A percentile compares a stretch with the other conserved stretches of the same genome.
phyloP scores from a whole-genome alignment of 257 asterid species.

The Echium plantagineum region DNA sequence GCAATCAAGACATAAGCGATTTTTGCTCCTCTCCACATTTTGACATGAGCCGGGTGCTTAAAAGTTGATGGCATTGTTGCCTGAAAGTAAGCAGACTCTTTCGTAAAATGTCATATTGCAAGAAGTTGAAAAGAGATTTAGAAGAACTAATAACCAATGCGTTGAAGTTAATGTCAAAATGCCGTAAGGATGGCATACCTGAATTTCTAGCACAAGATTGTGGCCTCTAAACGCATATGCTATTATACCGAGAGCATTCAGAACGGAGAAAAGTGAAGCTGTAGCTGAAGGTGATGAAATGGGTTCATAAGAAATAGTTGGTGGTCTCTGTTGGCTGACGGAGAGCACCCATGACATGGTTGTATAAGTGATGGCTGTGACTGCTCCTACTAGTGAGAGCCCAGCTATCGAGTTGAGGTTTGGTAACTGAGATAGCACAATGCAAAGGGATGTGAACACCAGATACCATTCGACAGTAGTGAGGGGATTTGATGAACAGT shows the following conservation, averaged over 20 bases:
- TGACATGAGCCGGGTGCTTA: slow-evolving; percentile 92
- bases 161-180: background rate
- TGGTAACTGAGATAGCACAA: slow-evolving; percentile 88
- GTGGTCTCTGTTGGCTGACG: slow-evolving; percentile 79
- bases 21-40: slow-evolving; percentile 98
- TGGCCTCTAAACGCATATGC: slow-evolving; percentile 97
- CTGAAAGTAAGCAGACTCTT: slow-evolving; percentile 24
- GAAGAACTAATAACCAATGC: background rate
- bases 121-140: background rate
- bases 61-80: slow-evolving; percentile 98
- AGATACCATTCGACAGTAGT: slow-evolving; percentile 98
- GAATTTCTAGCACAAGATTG: slow-evolving; percentile 86
- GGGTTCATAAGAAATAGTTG: slow-evolving; percentile 62
- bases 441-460: slow-evolving; percentile 91
- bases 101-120: background rate
- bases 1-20: slow-evolving; percentile 76
- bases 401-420: slow-evolving; percentile 98
- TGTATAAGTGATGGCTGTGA: slow-evolving; percentile 81
- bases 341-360: slow-evolving; percentile 99
- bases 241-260: slow-evolving; percentile 87
- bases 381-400: slow-evolving; percentile 88
- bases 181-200: slow-evolving; percentile 26
- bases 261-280: slow-evolving; percentile 16
- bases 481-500: slow-evolving; percentile 77
- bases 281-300: slow-evolving; percentile 49